phyloP scores from a whole-genome alignment of 805 yeast genomes.

The Pichia kluyveri region DNA sequence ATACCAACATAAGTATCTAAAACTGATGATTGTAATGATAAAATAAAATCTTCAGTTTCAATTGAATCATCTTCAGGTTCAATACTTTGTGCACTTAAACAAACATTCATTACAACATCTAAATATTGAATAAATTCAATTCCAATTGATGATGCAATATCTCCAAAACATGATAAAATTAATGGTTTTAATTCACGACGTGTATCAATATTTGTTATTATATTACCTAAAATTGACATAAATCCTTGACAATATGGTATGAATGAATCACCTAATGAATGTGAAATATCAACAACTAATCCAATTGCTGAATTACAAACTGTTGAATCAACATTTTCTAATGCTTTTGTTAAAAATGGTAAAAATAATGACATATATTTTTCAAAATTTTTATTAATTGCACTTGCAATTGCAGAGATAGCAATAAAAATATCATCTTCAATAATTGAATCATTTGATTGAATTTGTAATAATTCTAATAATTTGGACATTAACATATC shows the following conservation, averaged over 20 bases:
- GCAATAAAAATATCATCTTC: slow-evolving; percentile 95
- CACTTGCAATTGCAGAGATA: slow-evolving; percentile 79
- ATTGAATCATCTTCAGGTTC: slow-evolving; percentile 55
- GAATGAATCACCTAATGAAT: slow-evolving; percentile 69
- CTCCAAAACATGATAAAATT: slow-evolving; percentile 90
- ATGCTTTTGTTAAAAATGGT: slow-evolving; percentile 73
- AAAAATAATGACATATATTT: slow-evolving; percentile 74
- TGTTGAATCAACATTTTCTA: slow-evolving; percentile 74
- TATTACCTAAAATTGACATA: slow-evolving; percentile 74
- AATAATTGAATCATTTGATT: slow-evolving; percentile 52
- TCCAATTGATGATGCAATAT: slow-evolving; percentile 86
- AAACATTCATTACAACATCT: slow-evolving; percentile 69
- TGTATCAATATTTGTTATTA: slow-evolving; percentile 56
- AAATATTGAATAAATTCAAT: slow-evolving; percentile 66
- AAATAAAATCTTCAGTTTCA: slow-evolving; percentile 71
- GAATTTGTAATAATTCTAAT: slow-evolving; percentile 54
- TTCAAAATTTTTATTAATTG: slow-evolving; percentile 61
- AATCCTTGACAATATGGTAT: slow-evolving; percentile 69
- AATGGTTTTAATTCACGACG: slow-evolving; percentile 80
- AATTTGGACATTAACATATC: slow-evolving; percentile 82
- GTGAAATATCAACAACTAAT: slow-evolving; percentile 86
- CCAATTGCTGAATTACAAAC: slow-evolving; percentile 90
- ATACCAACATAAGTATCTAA: slow-evolving; percentile 94
- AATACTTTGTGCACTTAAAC: slow-evolving; percentile 53
- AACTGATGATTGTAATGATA: slow-evolving; percentile 74